Conservation (phyloP, 352 stramenopile species). For the Lagenidium giganteum region DNA sequence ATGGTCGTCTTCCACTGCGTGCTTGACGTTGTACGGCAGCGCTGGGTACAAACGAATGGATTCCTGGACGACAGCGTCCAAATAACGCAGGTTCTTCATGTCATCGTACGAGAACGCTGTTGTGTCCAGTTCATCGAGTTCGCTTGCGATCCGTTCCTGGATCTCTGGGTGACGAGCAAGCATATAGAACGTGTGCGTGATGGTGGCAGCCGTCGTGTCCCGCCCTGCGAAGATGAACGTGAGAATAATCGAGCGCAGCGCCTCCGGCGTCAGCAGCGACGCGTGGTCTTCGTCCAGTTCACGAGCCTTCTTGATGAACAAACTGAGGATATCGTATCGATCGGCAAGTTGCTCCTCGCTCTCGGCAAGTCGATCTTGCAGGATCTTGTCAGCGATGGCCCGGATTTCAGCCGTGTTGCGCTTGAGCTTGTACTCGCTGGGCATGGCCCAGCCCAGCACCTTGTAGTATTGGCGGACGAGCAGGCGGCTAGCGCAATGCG, state of each 20-base stretch:
- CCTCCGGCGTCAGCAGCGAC: constrained; percentile 19
- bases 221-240: constrained; percentile 84
- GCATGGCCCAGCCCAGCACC: constrained; percentile 47
- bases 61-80: constrained; percentile 67
- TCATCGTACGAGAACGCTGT: constrained; percentile 38
- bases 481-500: constrained; percentile 43
- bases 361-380: constrained; percentile 31
- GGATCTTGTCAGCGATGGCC: constrained; percentile 40
- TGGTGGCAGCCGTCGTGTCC: constrained; percentile 68
- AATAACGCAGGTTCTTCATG: constrained; percentile 58
- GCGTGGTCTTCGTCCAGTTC: constrained; percentile 28
- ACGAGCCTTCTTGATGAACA: constrained; percentile 51
- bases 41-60: constrained; percentile 67
- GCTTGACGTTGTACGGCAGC: constrained; percentile 74
- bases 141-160: constrained; percentile 53
- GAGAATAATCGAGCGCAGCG: constrained; percentile 60
- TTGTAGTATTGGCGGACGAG: constrained; percentile 72
- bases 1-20: constrained; percentile 51
- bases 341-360: constrained; percentile 17
- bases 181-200: constrained; percentile 78
- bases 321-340: constrained; percentile 40
- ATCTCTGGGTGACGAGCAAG: constrained; percentile 50
- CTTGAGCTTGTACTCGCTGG: constrained; percentile 83
- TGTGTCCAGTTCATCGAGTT: constrained; percentile 22
- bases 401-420: constrained; percentile 90